Percentiles rank a stretch among this genome's conserved stretches.
phyloP scores from a whole-genome alignment of 306 rosid genomes.

The Glycine latifolia region DNA sequence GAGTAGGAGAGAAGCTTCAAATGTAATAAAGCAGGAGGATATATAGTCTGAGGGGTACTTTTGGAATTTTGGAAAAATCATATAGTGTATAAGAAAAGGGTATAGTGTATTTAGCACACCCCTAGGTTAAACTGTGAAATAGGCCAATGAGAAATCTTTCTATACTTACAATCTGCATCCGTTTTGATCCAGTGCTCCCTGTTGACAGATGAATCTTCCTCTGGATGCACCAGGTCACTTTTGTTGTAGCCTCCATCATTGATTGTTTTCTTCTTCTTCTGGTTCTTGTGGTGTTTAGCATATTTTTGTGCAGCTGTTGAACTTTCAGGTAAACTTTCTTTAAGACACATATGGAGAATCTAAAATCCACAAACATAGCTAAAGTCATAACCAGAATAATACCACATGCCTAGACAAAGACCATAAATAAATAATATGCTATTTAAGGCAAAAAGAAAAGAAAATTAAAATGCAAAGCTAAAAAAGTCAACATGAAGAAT shows the following conservation, averaged over 20 bases:
- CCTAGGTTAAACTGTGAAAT: not conserved
- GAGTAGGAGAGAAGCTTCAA: too few relatives aligned
- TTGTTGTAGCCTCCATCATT: constrained; percentile 56
- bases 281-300: constrained; percentile 56
- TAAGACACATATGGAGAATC: constrained; percentile 86
- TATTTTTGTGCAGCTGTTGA: constrained; percentile 56
- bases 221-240: constrained; percentile 56
- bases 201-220: constrained; percentile 70
- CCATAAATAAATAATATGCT: not conserved
- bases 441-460: not conserved
- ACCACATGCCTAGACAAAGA: not conserved
- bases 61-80: too few relatives aligned
- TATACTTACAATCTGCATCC: constrained; percentile 92
- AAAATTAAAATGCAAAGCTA: not conserved
- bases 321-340: constrained; percentile 84
- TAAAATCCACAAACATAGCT: constrained; percentile 51
- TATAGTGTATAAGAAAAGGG: too few relatives aligned
- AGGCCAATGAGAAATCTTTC: not conserved
- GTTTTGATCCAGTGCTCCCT: constrained; percentile 95
- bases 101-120: too few relatives aligned
- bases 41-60: too few relatives aligned
- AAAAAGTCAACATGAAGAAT: constrained; percentile 6
- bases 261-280: constrained; percentile 62
- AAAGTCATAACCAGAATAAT: constrained; percentile 37
- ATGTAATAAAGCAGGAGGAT: too few relatives aligned